Evolutionary conservation across 225 moss, liverwort and hornwort genomes (phyloP).

Genomic region (Sphagnum tenellum): DNA sequence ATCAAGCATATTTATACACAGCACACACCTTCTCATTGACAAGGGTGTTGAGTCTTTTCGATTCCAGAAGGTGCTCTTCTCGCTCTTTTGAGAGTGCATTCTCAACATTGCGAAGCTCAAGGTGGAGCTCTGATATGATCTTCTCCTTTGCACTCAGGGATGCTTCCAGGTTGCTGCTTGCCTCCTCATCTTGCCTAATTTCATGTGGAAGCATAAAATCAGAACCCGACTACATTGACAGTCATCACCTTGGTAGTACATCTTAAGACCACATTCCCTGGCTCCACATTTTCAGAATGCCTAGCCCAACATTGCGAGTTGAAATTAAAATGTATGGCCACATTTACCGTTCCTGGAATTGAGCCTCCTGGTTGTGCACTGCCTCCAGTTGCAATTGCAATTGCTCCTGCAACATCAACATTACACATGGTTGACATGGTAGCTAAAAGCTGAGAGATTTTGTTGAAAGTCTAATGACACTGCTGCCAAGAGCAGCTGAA

Average conservation of each 20-base stretch:
- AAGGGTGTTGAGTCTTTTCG: slow-evolving; percentile 49
- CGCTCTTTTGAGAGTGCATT: slow-evolving; percentile 57
- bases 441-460: not conserved
- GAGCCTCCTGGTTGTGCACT: slow-evolving; percentile 71
- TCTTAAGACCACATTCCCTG: too few species aligned
- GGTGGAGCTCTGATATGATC: slow-evolving; percentile 84
- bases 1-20: too few species aligned
- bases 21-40: slow-evolving; percentile 62
- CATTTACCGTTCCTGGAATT: slow-evolving; percentile 65
- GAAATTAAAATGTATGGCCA: too few species aligned
- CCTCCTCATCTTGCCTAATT: slow-evolving; percentile 71
- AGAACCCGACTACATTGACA: not conserved
- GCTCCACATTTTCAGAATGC: too few species aligned
- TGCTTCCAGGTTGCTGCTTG: slow-evolving; percentile 81
- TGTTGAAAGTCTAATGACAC: not conserved
- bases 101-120: slow-evolving; percentile 74
- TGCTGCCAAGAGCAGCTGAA: too few species aligned
- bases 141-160: slow-evolving; percentile 89
- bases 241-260: too few species aligned
- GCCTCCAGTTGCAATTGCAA: slow-evolving; percentile 79
- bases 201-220: not conserved
- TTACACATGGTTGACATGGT: not conserved
- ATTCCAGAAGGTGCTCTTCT: slow-evolving; percentile 63
- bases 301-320: too few species aligned
- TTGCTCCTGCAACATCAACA: slow-evolving; percentile 53